phyloP scores from a whole-genome alignment of 352 stramenopile genomes.

The Phytophthora podocarpi region DNA sequence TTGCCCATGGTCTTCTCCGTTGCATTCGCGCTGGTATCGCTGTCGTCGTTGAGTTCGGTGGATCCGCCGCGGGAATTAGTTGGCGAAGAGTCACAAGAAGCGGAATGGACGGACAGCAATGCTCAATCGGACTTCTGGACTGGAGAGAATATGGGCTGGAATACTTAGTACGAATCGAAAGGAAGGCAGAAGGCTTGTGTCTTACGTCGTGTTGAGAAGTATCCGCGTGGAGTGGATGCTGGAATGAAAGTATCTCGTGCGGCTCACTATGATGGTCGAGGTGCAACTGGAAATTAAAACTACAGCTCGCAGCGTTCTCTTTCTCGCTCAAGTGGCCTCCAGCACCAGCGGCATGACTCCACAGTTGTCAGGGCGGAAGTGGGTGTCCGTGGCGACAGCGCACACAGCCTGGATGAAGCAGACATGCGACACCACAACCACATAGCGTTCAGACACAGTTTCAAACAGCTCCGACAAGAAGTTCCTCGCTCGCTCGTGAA shows the following conservation, averaged over 20 bases:
- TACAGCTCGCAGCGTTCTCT: neutral
- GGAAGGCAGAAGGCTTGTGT: no score
- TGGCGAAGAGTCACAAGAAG: slow-evolving; percentile 19
- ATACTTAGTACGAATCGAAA: no score
- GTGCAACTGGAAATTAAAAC: neutral
- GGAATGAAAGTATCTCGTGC: no score
- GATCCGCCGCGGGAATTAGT: slow-evolving; percentile 1
- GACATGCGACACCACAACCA: slow-evolving; percentile 67
- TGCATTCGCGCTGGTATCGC: neutral
- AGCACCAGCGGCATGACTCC: slow-evolving; percentile 34
- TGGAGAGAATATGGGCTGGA: no score
- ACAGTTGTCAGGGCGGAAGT: slow-evolving; percentile 47
- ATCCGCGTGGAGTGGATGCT: no score
- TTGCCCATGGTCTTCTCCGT: slow-evolving; percentile 24
- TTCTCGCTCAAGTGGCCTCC: neutral
- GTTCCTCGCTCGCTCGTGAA: slow-evolving; percentile 42
- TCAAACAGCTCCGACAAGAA: slow-evolving; percentile 61
- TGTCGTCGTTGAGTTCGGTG: neutral
- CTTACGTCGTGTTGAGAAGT: neutral
- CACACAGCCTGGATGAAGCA: slow-evolving; percentile 70
- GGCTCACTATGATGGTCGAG: no score
- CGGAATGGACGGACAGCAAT: slow-evolving; percentile 17
- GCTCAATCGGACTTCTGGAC: no score
- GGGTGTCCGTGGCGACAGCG: slow-evolving; percentile 42
- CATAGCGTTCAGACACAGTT: slow-evolving; percentile 51